Percentiles rank a stretch among this genome's conserved stretches.
Conservation (phyloP, 2,329 filamentous ascomycete species). For the Aspergillus chevalieri region DNA sequence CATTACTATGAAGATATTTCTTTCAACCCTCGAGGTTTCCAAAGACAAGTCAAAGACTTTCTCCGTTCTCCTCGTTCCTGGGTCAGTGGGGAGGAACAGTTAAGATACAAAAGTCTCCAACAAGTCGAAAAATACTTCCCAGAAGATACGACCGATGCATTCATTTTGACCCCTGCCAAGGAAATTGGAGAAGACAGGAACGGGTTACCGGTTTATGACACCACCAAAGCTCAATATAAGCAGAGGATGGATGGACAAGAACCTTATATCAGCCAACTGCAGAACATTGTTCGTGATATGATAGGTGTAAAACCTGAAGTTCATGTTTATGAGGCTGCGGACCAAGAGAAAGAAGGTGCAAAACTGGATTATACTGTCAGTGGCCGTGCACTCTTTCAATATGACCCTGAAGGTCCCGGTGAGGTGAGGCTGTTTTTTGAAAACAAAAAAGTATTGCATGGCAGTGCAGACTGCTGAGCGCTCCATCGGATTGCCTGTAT, state of each 20-base stretch:
- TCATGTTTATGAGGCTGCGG: not conserved
- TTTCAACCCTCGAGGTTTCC: not conserved
- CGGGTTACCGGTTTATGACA: not conserved
- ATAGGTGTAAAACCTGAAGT: not conserved
- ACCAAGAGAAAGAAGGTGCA: not conserved
- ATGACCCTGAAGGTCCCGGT: not conserved
- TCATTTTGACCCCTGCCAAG: not conserved
- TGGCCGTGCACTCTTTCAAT: not conserved
- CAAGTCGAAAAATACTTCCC: not conserved
- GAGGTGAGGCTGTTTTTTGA: not conserved
- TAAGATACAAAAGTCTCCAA: not conserved
- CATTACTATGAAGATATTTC: not conserved
- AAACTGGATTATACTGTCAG: not conserved
- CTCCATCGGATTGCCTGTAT: not conserved
- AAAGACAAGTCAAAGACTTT: not conserved
- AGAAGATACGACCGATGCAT: not conserved
- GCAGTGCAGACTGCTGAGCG: not conserved
- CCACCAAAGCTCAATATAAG: not conserved
- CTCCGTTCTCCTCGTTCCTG: not conserved
- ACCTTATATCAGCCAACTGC: not conserved
- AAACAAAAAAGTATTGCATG: not conserved
- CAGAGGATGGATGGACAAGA: not conserved
- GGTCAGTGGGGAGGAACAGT: not conserved
- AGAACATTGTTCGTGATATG: not conserved
- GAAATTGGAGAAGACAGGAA: not conserved